Base-by-base conservation (phyloP, 345 rosid genomes). In the Isatis tinctoria region DNA sequence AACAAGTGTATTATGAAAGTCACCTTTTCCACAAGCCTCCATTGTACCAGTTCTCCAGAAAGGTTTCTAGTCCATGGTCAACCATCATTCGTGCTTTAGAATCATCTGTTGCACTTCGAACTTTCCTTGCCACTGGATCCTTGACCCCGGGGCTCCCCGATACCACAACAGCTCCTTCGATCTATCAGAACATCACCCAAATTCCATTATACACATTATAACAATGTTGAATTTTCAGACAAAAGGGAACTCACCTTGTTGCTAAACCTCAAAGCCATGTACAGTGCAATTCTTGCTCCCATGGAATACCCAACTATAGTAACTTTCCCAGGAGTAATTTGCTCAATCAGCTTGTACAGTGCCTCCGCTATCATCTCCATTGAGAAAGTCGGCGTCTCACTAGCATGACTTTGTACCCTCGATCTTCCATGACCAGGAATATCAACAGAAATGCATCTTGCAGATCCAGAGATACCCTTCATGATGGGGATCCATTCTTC, bases 351-450 rank as follows among this genome's bases (percentile, higher is more conserved):
- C 72, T 79, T 77, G 62, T 39, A 70, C 47, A 94, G 28, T 70
- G 79, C 32, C 52, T 82, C 61, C 4, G 87, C 84, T 74, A 86
- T 79, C 39, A 70, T 64, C 72, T 88, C 89, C 65, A 94, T 80
- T 6, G 97, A 90, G 74, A 88, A 79, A 56, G 73, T 74, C 54
- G 81, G 76, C 12, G 11, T 77, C 78, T 72, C 74, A 59, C 48
- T 63, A 78, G 54, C 57, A 48, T 18, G 69, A 63, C 66, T 56
- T 60, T 73, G 75, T 49, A 85, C 67, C 71, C 53, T 84, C 79
- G 98, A 85, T 77, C 67, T 82, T 60, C 98, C 98, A 37, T 91
- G 97, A 32, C 97, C 93, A 74, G 98, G 96, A 79, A 94, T 90
- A 76, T 91, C 95, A 69, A 94, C 51, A 60, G 98, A 83, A 76